These are phyloP conservation scores for Penicillium simplicissimum DNA, from an alignment of 495 filamentous ascomycete species.

Conservation along the genomic window DNA sequence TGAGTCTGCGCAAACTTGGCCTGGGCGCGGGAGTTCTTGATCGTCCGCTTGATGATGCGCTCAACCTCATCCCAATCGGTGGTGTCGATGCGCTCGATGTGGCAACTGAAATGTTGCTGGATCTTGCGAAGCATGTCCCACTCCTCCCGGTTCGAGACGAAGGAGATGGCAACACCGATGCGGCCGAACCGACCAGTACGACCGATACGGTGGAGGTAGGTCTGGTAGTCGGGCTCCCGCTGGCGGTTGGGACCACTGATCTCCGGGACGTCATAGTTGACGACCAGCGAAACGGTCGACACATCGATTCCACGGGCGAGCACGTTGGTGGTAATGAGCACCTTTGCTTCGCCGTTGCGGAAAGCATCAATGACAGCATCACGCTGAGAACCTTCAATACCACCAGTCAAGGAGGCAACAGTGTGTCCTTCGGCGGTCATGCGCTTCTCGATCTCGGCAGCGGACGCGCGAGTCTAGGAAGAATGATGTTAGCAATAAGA, in stretches of 20 bases:
- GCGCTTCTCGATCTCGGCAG: slow-evolving; percentile 75
- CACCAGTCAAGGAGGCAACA: slow-evolving; percentile 84
- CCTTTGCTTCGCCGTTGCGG: slow-evolving; percentile 82
- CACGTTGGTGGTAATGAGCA: slow-evolving; percentile 98
- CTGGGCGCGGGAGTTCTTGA: slow-evolving; percentile 76
- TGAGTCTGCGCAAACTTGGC: slow-evolving; percentile 44
- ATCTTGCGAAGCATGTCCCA: slow-evolving; percentile 77
- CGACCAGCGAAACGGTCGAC: slow-evolving; percentile 91
- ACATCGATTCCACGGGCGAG: slow-evolving; percentile 97
- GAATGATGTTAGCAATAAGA: slow-evolving; percentile 12
- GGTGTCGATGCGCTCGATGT: slow-evolving; percentile 60
- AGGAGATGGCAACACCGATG: slow-evolving; percentile 92
- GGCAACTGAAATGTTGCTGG: slow-evolving; percentile 63
- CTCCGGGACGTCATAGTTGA: slow-evolving; percentile 84
- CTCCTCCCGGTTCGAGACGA: slow-evolving; percentile 78
- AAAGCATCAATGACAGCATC: slow-evolving; percentile 87
- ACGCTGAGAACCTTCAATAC: slow-evolving; percentile 77
- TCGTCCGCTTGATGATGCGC: slow-evolving; percentile 72
- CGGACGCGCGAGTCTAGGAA: slow-evolving; percentile 72
- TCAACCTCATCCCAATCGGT: slow-evolving; percentile 89
- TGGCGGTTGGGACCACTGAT: slow-evolving; percentile 23
- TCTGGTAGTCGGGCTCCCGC: slow-evolving; percentile 73
- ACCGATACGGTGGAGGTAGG: slow-evolving; percentile 97
- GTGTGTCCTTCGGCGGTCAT: slow-evolving; percentile 89
- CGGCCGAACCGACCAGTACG: slow-evolving; percentile 96